Evolutionary conservation across 805 yeast species (phyloP), one percentile per base, ranked within the genome.

Genomic region (Starmerella potacharoeniae): DNA sequence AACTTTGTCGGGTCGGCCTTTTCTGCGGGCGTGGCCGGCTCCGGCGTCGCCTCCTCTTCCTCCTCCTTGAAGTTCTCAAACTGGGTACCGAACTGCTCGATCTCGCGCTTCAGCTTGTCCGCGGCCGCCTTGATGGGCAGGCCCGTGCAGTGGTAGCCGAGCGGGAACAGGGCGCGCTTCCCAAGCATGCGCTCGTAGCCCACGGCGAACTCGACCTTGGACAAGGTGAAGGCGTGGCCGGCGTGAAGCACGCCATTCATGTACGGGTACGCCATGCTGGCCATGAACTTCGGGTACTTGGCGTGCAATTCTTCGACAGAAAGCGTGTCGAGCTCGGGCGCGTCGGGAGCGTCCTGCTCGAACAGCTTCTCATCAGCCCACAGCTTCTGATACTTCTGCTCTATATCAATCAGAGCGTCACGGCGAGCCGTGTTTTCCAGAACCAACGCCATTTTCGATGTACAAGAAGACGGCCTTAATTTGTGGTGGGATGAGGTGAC

Each of bases 111-210:
- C 67, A 93, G 78, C 73, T 93, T 91, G 73, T 91, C 98, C 50
- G 98, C 97, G 66, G 96, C 79, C 33, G 97, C 91, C 65, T 71
- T 72, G 69, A 93, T 93, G 53, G 98, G 97, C 96, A 93, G 85
- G 77, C 98, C 98, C 37, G 98, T 93, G 79, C 98, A 93, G 73
- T 93, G 98, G 84, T 91, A 93, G 50, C 98, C 98, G 55, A 93
- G 77, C 51, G 98, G 97, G 74, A 87, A 93, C 58, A 90, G 75
- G 39, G 96, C 96, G 64, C 85, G 79, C 72, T 84, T 87, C 62
- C 97, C 97, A 66, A 78, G 78, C 91, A 93, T 85, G 73, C 97
- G 82, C 75, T 93, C 96, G 68, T 84, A 93, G 54, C 97, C 97
- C 55, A 86, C 77, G 47, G 90, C 83, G 68, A 84, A 93, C 71